Percentiles rank a stretch among this genome's conserved stretches.
Conservation (phyloP, 2,329 filamentous ascomycete genomes). For the Cercospora sp. region DNA sequence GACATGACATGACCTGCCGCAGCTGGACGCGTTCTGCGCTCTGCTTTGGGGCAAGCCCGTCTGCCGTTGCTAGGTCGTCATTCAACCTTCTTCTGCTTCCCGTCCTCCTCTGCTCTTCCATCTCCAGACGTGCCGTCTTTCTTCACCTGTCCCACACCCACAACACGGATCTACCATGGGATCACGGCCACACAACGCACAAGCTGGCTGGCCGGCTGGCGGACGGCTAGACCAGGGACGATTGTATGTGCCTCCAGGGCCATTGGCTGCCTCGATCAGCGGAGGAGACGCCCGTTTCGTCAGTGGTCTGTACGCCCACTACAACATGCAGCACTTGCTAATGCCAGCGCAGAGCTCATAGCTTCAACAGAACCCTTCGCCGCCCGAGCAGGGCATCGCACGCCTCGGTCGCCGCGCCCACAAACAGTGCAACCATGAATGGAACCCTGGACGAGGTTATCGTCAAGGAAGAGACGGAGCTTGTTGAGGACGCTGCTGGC, state of each 20-base stretch:
- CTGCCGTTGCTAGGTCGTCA: neutral
- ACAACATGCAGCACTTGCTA: neutral
- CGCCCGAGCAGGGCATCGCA: neutral
- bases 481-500: neutral
- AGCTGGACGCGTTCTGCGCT: neutral
- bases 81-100: neutral
- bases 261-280: neutral
- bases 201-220: neutral
- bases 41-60: neutral
- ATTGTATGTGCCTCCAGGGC: neutral
- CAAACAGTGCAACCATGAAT: neutral
- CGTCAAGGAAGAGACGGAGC: neutral
- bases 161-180: neutral
- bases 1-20: neutral
- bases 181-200: neutral
- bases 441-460: neutral
- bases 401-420: neutral
- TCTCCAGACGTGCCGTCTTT: neutral
- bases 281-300: neutral
- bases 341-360: neutral
- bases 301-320: neutral
- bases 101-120: neutral
- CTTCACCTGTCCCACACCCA: neutral
- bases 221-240: neutral
- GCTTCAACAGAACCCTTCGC: neutral